These are phyloP conservation scores for Fusarium nygamai DNA, from an alignment of 2,329 filamentous ascomycete genomes.

Conservation along the genomic window DNA sequence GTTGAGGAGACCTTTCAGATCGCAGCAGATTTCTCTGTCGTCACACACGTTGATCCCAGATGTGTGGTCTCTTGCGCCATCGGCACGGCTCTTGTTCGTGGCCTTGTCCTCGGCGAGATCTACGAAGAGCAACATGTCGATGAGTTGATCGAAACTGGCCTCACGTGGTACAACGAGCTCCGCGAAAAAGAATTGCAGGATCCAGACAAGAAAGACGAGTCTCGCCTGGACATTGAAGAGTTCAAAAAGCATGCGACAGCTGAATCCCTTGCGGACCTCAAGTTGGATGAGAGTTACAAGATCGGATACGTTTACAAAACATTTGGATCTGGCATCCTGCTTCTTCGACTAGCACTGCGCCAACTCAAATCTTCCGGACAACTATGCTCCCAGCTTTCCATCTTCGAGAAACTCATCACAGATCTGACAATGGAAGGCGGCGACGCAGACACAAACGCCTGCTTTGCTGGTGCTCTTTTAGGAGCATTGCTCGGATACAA, in stretches of 20 bases:
- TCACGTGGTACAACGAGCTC: constrained; percentile 50
- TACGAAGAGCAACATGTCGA: constrained; percentile 52
- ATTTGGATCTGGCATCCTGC: constrained; percentile 58
- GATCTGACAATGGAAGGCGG: constrained; percentile 62
- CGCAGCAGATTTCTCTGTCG: constrained; percentile 53
- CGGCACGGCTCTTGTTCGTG: constrained; percentile 57
- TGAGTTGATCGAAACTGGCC: constrained; percentile 51
- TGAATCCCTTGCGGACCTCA: constrained; percentile 50
- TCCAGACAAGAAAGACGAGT: constrained; percentile 43
- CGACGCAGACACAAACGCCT: constrained; percentile 65
- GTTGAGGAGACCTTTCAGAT: constrained; percentile 56
- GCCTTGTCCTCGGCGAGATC: constrained; percentile 57
- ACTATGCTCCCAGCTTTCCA: constrained; percentile 29
- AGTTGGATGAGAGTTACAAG: constrained; percentile 55
- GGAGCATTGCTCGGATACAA: constrained; percentile 60
- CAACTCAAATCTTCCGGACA: constrained; percentile 33
- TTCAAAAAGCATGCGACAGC: constrained; percentile 53
- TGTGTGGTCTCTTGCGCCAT: constrained; percentile 62
- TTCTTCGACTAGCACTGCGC: constrained; percentile 56
- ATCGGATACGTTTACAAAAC: constrained; percentile 66
- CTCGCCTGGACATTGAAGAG: constrained; percentile 52
- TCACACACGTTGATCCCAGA: constrained; percentile 62
- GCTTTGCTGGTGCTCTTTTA: constrained; percentile 60
- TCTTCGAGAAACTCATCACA: constrained; percentile 60
- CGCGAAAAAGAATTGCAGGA: constrained; percentile 34